A percentile compares a stretch with the other conserved stretches of the same genome.
phyloP scores from a whole-genome alignment of 2,329 filamentous ascomycete genomes.

The Paracoccidioides brasiliensis region DNA sequence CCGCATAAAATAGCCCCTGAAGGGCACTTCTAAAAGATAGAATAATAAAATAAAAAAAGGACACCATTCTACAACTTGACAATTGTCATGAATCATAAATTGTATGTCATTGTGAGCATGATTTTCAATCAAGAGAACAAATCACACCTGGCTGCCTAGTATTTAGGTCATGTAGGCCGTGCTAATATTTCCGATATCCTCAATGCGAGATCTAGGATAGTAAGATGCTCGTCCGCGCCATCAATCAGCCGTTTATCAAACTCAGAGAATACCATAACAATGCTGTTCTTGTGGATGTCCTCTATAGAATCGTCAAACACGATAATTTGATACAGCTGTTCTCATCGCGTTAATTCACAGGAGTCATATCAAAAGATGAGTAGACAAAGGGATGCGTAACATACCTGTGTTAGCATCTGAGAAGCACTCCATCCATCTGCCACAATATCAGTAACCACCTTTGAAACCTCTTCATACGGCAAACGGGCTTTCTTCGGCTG shows the following conservation, averaged over 20 bases:
- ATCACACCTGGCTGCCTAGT: not conserved
- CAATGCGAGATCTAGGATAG: slow-evolving; percentile 71
- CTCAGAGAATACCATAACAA: slow-evolving; percentile 82
- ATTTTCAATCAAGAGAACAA: not conserved
- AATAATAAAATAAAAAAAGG: not conserved
- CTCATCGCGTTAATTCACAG: slow-evolving; percentile 7
- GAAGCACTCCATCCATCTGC: slow-evolving; percentile 94
- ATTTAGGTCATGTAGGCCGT: slow-evolving; percentile 5
- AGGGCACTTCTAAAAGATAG: not conserved
- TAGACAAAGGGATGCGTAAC: slow-evolving; percentile 10
- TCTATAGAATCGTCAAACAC: slow-evolving; percentile 73
- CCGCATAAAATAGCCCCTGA: no score
- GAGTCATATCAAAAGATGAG: not conserved
- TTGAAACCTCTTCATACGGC: slow-evolving; percentile 61
- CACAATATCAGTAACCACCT: slow-evolving; percentile 76
- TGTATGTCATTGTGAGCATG: not conserved
- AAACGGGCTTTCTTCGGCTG: slow-evolving; percentile 52
- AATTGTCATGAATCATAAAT: not conserved
- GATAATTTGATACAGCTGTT: slow-evolving; percentile 64
- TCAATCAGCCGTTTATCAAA: slow-evolving; percentile 89
- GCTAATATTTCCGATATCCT: slow-evolving; percentile 63
- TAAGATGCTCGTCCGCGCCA: slow-evolving; percentile 87
- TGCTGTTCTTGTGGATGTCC: slow-evolving; percentile 79
- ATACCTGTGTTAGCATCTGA: slow-evolving; percentile 70
- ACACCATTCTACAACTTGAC: not conserved